Evolutionary conservation across 352 stramenopile species (phyloP), one percentile per base, ranked within the genome.

Genomic region (Pythium inflatum): DNA sequence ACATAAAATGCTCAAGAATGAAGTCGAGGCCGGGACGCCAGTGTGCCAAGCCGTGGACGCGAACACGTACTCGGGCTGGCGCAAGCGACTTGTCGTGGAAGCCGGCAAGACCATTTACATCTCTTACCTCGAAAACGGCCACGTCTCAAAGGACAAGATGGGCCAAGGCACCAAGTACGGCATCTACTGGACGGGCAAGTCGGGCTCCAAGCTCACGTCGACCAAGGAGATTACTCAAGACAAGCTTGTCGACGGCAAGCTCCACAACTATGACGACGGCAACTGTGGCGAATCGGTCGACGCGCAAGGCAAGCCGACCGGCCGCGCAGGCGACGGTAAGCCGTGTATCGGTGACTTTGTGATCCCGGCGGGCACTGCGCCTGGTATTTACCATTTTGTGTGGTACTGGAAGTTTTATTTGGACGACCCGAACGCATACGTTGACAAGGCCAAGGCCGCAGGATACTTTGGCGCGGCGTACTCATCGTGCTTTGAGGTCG

Each of bases 371-470:
- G 78, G 78, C 27, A 87, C 79, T 0, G 22, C 75, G 11, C 66
- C 81, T 1, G 83, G 83, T 16, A 73, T 83, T 40, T 91, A 88
- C 70, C 83, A 84, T 33, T 82, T 89, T 68, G 83, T 91, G 11
- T 91, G 83, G 83, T 89, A 85, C 64, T 91, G 83, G 83, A 88
- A 80, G 46, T 90, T 88, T 65, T 90, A 84, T 68, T 59, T 87
- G 6, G 77, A 87, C 33, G 62, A 88, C 49, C 67, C 46, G 36
- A 71, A 76, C 48, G 65, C 62, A 2, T 90, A 90, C 56, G 72
- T 85, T 5, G 82, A 90, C 53, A 76, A 85, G 53, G 59, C 69
- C 5, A 74, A 76, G 31, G 80, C 80, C 3, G 77, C 73, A 30
- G 80, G 82, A 5, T 90, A 90, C 71, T 89, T 87, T 78, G 83